Evolutionary conservation across 2,329 filamentous ascomycete species (phyloP), one percentile per base, ranked within the genome.

Genomic region (Nemania abortiva): DNA sequence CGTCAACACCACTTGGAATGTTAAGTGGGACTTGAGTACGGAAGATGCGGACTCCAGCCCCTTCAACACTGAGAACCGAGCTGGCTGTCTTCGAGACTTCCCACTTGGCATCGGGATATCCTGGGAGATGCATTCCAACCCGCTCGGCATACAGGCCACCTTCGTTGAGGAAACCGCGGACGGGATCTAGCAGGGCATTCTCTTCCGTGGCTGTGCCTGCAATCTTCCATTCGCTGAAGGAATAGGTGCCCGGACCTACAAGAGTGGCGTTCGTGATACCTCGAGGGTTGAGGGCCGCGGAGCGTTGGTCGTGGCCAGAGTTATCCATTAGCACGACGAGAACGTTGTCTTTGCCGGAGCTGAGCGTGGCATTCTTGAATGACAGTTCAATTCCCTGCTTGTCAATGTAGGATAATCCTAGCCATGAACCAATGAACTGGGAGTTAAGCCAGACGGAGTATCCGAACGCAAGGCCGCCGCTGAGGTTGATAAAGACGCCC

Each of bases 401-500:
- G 1, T 78, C 78, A 3, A 79, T 64, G 3, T 82, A 82, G 0
- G 83, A 83, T 59, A 82, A 80, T 0, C 88, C 88, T 5, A 87
- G 80, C 76, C 82, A 86, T 0, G 87, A 88, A 22, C 87, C 87
- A 6, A 90, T 76, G 75, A 86, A 87, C 6, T 83, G 74, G 9
- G 85, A 85, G 76, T 90, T 90, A 0, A 90, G 77, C 83, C 84
- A 89, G 24, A 84, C 87, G 3, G 83, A 87, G 79, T 84, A 89
- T 18, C 87, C 88, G 67, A 87, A 88, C 2, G 86, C 86, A 31
- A 81, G 79, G 27, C 87, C 87, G 24, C 87, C 87, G 15, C 84
- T 84, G 45, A 88, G 75, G 66, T 86, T 82, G 18, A 90, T 81
- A 70, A 82, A 84, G 4, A 86, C 80, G 0, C 80, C 82, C 0